Conservation (phyloP, 1,139 yeast species). For the Barnettozyma hawaiiensis region DNA sequence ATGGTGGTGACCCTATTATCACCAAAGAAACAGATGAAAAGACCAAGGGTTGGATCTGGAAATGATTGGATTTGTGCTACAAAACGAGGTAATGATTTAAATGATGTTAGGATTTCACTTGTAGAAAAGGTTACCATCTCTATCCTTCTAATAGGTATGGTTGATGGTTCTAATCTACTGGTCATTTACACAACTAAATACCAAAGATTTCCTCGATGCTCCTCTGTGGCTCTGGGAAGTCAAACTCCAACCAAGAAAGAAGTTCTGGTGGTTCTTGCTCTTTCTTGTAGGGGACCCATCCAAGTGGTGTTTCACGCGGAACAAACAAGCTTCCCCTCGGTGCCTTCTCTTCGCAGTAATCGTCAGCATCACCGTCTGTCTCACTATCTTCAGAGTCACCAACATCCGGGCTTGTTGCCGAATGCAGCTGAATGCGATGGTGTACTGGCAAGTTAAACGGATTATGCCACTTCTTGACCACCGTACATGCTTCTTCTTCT, state of each 20-base stretch:
- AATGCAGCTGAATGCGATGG: too few species aligned
- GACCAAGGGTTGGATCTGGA: slow-evolving; percentile 19
- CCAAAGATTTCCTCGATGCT: background rate
- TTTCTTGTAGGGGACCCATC: background rate
- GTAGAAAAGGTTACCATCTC: too few species aligned
- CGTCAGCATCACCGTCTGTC: background rate
- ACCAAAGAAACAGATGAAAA: slow-evolving; percentile 16
- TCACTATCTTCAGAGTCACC: background rate
- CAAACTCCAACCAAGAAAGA: background rate
- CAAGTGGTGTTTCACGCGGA: background rate
- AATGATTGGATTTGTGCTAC: too few species aligned
- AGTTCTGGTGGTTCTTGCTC: background rate
- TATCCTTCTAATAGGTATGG: background rate
- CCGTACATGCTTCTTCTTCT: background rate
- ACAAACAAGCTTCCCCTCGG: slow-evolving; percentile 1
- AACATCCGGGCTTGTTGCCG: too few species aligned
- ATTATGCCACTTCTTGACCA: background rate
- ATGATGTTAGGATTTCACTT: background rate
- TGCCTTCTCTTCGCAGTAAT: background rate
- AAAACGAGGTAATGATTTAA: background rate
- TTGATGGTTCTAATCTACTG: background rate
- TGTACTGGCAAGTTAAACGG: background rate
- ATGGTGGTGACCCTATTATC: slow-evolving; percentile 30
- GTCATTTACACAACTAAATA: background rate
- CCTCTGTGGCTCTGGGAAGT: background rate